Conservation (phyloP, 306 rosid species). For the Lablab purpureus region DNA sequence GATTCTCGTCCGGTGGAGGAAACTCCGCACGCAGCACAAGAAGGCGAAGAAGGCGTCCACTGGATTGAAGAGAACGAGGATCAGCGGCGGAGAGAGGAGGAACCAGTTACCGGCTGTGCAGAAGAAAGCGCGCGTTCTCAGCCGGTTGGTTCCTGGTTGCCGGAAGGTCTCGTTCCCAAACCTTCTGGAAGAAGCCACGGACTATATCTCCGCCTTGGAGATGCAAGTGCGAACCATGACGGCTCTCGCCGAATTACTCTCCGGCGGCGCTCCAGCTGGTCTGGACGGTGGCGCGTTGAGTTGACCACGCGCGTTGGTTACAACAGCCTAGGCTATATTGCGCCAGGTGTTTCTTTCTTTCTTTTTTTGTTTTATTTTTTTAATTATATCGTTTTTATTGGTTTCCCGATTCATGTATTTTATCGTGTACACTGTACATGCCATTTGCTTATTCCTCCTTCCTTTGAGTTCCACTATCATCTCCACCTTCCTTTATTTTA, state of each 20-base stretch:
- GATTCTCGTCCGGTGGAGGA: constrained; percentile 58
- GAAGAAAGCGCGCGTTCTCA: constrained; percentile 65
- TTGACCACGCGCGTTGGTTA: constrained; percentile 45
- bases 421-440: constrained; percentile 68
- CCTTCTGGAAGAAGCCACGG: constrained; percentile 89
- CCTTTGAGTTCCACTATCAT: constrained; percentile 42
- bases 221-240: constrained; percentile 95
- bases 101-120: constrained; percentile 58
- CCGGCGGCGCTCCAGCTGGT: constrained; percentile 55
- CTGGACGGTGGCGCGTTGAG: constrained; percentile 47
- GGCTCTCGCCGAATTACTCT: constrained; percentile 66
- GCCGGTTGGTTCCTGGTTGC: constrained; percentile 95
- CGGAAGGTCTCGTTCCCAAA: constrained; percentile 72
- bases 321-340: constrained; percentile 50
- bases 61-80: constrained; percentile 53
- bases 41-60: constrained; percentile 50
- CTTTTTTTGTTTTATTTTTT: constrained; percentile 18
- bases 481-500: background rate
- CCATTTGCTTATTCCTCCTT: constrained; percentile 48
- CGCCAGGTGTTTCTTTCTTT: constrained; percentile 62
- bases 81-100: constrained; percentile 35
- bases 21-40: constrained; percentile 34
- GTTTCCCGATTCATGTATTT: constrained; percentile 63
- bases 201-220: constrained; percentile 86
- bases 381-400: constrained; percentile 39